Evolutionary conservation across 1,284 basidiomycete species (phyloP), one percentile per base, ranked within the genome.

Genomic region (Trichosporon asahii): DNA sequence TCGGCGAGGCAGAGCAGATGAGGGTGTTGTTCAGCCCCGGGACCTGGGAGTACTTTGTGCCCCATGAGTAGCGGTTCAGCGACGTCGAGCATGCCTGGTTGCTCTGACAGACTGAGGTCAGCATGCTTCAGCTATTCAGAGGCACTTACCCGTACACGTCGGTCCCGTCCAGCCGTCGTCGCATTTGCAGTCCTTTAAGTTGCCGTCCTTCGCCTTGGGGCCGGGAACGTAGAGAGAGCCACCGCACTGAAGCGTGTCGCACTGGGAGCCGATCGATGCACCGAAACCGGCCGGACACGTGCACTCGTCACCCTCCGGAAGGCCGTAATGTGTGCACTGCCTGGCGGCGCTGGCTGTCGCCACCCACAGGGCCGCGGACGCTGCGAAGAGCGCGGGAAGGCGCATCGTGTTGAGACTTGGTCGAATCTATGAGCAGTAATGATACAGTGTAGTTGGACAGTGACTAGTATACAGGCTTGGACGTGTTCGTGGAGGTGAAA

Each of bases 91-190:
- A 60, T 15, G 55, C 55, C 55, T 60, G 55, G 21, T 31, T 60
- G 4, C 4, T 29, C 21, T 31, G 25, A 9, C 55, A 60, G 12
- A 60, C 55, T 60, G 55, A 7, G 11, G 55, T 60, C 15, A 60
- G 55, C 55, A 29, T 3, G 18, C 15, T 60, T 7, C 18, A n/a
- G 21, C 44, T 21, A 6, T 21, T n/a, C 15, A 14, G 23, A 12
- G n/a, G 7, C 6, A 76, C 79, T 66, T 66, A 85, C 85, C 83
- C 72, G 93, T 92, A 82, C 93, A 95, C 0, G 88, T 90, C 0
- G 87, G 86, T 2, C 93, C 93, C 0, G 85, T 85, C 92, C 92
- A 94, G 0, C 90, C 92, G 66, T 78, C 77, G 70, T 88, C 82
- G 79, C 93, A 94, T 0, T 85, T 82, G 76, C 93, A 94, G 2